These are phyloP conservation scores for Russula virescens DNA, from an alignment of 768 basidiomycete genomes.

Conservation along the genomic window DNA sequence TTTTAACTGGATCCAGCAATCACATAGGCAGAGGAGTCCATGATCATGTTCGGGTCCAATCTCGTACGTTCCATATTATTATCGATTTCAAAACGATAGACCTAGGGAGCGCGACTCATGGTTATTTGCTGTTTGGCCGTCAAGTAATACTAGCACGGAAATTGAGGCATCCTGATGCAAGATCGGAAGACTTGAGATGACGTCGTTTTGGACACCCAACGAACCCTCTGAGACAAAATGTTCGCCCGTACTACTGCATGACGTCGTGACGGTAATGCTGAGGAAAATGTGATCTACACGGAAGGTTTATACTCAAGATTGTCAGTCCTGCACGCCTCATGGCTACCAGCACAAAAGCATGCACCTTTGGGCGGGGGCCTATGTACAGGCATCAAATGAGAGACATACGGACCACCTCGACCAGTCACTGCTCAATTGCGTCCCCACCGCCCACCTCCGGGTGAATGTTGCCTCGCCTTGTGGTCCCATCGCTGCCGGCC, in stretches of 20 bases:
- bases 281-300: background rate
- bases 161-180: background rate
- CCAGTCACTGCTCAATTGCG: background rate
- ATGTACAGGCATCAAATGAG: background rate
- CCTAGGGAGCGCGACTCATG: background rate
- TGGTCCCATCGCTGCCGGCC: constrained; percentile 49
- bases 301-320: background rate
- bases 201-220: background rate
- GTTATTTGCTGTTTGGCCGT: too few species aligned
- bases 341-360: background rate
- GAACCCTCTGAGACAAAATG: background rate
- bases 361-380: background rate
- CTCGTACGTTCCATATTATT: background rate
- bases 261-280: background rate
- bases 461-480: constrained; percentile 22
- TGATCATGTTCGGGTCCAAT: background rate
- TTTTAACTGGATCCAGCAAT: background rate
- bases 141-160: background rate
- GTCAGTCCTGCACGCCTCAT: background rate
- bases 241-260: background rate
- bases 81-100: background rate
- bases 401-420: background rate
- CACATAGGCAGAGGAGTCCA: too few species aligned
- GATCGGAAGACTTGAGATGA: background rate
- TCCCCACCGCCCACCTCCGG: background rate